Percentiles rank a stretch among this genome's conserved stretches.
These are phyloP conservation scores for Sicyos baderoa DNA, from an alignment of 306 rosid species.

Conservation along the genomic window DNA sequence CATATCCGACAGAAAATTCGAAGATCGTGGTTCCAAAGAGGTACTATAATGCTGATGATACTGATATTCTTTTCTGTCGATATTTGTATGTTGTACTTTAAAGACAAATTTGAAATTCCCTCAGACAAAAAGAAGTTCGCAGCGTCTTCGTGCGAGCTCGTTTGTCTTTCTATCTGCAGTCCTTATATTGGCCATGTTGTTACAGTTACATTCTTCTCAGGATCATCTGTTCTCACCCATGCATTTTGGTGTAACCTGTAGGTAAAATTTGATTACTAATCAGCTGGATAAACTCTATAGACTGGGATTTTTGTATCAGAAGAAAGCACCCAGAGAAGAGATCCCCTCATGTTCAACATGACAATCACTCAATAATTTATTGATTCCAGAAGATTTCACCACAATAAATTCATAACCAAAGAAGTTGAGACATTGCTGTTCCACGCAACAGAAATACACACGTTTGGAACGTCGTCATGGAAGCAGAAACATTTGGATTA, in stretches of 20 bases:
- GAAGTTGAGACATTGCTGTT: conserved; percentile 9
- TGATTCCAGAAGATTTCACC: conserved; percentile 5
- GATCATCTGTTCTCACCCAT: neutral
- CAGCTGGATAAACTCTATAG: conserved; percentile 6
- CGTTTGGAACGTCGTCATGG: neutral
- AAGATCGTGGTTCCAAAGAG: conserved; percentile 91
- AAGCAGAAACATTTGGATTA: conserved; percentile 1
- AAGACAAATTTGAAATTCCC: neutral
- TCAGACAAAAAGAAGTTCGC: neutral
- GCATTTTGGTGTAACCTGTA: neutral
- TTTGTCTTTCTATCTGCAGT: conserved; percentile 8
- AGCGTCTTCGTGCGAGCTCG: too few relatives aligned
- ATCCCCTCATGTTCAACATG: neutral
- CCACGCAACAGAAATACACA: neutral
- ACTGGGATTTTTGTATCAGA: neutral
- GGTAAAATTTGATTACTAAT: conserved; percentile 7
- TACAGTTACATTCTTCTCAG: neutral
- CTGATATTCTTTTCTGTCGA: neutral
- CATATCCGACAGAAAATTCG: conserved; percentile 63
- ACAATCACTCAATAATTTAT: neutral
- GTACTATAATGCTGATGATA: conserved; percentile 25
- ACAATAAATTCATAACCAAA: conserved; percentile 6
- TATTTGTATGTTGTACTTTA: neutral
- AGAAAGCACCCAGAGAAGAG: conserved; percentile 5
- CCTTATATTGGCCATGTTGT: neutral